Conservation (phyloP, 225 moss, liverwort and hornwort species). For the Polytrichum formosum region DNA sequence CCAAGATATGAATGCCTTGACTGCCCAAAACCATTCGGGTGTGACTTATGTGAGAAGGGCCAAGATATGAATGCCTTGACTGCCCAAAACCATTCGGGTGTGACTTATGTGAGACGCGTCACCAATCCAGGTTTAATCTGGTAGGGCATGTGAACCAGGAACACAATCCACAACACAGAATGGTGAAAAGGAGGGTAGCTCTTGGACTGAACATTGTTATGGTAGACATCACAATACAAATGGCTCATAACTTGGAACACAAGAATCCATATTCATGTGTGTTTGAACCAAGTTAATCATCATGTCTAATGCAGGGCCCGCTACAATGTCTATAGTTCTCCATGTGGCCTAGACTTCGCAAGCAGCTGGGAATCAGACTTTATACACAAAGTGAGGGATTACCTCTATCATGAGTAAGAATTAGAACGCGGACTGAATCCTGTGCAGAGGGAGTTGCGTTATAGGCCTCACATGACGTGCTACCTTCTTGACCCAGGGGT, state of each 20-base stretch:
- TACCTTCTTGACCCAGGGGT: slow-evolving; percentile 44
- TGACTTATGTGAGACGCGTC: not conserved
- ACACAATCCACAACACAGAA: slow-evolving; percentile 13
- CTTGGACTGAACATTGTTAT: not conserved
- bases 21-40: too few species aligned
- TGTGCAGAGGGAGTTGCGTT: not conserved
- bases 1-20: too few species aligned
- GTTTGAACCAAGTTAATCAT: too few species aligned
- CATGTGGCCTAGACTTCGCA: not conserved
- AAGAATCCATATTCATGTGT: too few species aligned
- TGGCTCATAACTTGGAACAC: too few species aligned
- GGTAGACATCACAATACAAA: too few species aligned
- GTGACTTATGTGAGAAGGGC: too few species aligned
- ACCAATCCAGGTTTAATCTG: slow-evolving; percentile 11
- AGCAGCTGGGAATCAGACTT: not conserved
- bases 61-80: too few species aligned
- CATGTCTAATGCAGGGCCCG: too few species aligned
- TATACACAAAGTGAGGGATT: slow-evolving; percentile 1
- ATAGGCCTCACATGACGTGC: slow-evolving; percentile 39
- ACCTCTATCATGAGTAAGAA: not conserved
- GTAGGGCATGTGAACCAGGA: slow-evolving; percentile 14
- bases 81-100: too few species aligned
- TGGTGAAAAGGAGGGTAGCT: slow-evolving; percentile 8
- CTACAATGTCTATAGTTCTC: not conserved
- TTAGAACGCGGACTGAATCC: not conserved